Evolutionary conservation across 495 filamentous ascomycete genomes (phyloP), one percentile per base, ranked within the genome.

Genomic region (Penicillium bovifimosum): DNA sequence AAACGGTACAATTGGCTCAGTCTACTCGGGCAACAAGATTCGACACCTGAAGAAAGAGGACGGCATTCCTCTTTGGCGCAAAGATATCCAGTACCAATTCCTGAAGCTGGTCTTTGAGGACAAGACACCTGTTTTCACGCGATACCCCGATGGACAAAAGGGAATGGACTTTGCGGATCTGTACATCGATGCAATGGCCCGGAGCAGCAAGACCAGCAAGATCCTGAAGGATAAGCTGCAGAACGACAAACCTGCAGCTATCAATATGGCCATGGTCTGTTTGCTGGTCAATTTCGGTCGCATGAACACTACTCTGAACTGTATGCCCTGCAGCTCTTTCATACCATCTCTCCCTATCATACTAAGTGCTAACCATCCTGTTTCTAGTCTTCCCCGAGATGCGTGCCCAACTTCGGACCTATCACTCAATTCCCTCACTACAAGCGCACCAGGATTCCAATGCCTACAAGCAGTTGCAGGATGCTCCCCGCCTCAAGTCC

Each of bases 251-350:
- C 83, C 87, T 50, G 90, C 90, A 38, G 93, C 95, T 27, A 87
- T 95, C 65, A 90, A 87, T 63, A 98, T 98, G 95, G 93, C 93
- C 8, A 98, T 98, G 93, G 90, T 98, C 52, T 98, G 93, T 74
- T 72, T 98, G 62, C 74, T 98, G 63, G 93, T 98, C 61, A 98
- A 98, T 66, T 86, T 98, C 55, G 93, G 93, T 38, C 80, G 93
- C 52, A 98, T 98, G 95, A 98, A 98, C 69, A 98, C 93, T 13
- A 98, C 93, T 0, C 75, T 98, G 18, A 98, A 98, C 68, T 98
- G 92, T 96, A 77, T 58, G 80, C 52, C 52, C 9, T 54, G 45
- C 39, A 45, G 24, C 26, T 43, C 31, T 31, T 8, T n/a, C 7
- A 4, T 35, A 16, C 13, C 29, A n/a, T 11, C 42, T 8, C 32